These are phyloP conservation scores for Peniophora sp. DNA, from an alignment of 1,284 basidiomycete genomes.

Conservation along the genomic window DNA sequence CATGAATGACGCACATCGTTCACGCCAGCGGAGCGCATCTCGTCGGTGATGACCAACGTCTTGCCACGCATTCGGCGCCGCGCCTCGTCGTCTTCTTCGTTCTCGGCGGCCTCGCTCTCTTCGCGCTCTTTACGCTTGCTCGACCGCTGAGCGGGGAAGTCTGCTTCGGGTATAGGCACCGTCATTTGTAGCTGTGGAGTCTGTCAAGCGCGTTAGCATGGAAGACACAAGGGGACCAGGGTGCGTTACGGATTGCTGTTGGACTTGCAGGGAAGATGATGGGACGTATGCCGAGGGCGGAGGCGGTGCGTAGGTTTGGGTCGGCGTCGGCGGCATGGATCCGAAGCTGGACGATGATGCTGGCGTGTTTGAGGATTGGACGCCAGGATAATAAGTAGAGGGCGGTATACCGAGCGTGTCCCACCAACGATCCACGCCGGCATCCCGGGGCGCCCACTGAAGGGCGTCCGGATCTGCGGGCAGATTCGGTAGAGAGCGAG, in stretches of 20 bases:
- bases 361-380: not conserved
- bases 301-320: not conserved
- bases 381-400: not conserved
- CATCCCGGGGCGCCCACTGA: not conserved
- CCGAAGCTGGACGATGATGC: not conserved
- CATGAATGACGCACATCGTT: conserved; percentile 1
- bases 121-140: not conserved
- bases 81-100: not conserved
- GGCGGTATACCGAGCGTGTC: not conserved
- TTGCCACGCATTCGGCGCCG: not conserved
- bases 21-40: not conserved
- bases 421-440: not conserved
- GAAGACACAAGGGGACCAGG: no score
- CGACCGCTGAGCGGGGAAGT: not conserved
- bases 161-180: not conserved
- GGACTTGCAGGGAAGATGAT: not conserved
- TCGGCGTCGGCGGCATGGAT: not conserved
- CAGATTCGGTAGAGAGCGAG: not conserved
- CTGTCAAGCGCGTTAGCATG: not conserved
- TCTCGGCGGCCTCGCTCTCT: not conserved
- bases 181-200: not conserved
- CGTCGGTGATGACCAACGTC: conserved; percentile 1
- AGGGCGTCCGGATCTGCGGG: not conserved
- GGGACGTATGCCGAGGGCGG: not conserved
- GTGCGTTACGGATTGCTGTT: not conserved